Evolutionary conservation across 768 basidiomycete genomes (phyloP).

Genomic region (Sarcomyxa edulis): DNA sequence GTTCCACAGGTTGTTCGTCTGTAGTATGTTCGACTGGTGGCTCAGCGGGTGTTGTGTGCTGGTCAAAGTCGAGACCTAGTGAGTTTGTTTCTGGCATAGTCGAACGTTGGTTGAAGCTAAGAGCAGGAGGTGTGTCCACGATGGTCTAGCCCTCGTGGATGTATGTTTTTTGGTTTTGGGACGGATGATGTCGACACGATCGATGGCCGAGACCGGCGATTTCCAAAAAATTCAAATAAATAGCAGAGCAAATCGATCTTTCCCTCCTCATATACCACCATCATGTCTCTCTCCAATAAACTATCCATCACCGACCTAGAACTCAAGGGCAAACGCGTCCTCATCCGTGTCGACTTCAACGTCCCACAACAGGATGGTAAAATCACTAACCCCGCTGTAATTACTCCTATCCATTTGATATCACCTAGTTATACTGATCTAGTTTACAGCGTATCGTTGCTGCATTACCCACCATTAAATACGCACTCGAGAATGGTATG

Average conservation of each 20-base stretch:
- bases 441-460: slow-evolving; percentile 85
- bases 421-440: slow-evolving; percentile 10
- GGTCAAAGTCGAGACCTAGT: slow-evolving; percentile 67
- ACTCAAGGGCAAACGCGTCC: slow-evolving; percentile 82
- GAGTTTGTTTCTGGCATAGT: slow-evolving; percentile 36
- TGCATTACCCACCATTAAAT: slow-evolving; percentile 91
- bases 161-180: no score
- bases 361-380: slow-evolving; percentile 86
- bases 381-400: slow-evolving; percentile 94
- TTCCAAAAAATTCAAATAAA: no score
- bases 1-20: slow-evolving; percentile 9
- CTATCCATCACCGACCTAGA: slow-evolving; percentile 88
- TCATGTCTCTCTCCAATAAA: slow-evolving; percentile 94
- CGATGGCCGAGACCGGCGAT: no score
- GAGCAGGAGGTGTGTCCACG: no score
- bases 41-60: slow-evolving; percentile 30
- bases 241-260: no score
- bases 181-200: no score
- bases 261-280: no score
- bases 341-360: slow-evolving; percentile 96
- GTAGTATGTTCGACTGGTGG: slow-evolving; percentile 5
- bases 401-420: slow-evolving; percentile 25
- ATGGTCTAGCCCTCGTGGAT: no score
- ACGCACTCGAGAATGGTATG: slow-evolving; percentile 80
- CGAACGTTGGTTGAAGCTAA: no score